Conservation (phyloP, 345 rosid genomes). For the Iberis pinnata region DNA sequence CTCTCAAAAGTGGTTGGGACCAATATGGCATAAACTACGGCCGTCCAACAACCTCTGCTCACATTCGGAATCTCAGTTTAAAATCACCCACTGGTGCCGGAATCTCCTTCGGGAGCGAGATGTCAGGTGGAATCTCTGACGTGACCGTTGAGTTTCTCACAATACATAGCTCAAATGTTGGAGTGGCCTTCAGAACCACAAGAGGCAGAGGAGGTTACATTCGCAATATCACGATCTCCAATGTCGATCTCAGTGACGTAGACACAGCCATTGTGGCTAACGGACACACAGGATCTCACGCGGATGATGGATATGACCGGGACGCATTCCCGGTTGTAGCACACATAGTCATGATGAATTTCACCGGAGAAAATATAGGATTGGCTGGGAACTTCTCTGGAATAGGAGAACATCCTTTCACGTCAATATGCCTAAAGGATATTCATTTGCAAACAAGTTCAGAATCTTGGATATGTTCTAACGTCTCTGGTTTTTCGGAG, state of each 20-base stretch:
- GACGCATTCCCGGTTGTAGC: slow-evolving; percentile 56
- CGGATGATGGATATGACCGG: slow-evolving; percentile 66
- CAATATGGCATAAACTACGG: slow-evolving; percentile 75
- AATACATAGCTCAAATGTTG: slow-evolving; percentile 45
- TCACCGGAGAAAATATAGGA: slow-evolving; percentile 50
- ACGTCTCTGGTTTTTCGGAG: slow-evolving; percentile 67
- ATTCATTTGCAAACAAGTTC: slow-evolving; percentile 43
- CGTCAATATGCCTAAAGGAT: slow-evolving; percentile 54
- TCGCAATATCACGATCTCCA: slow-evolving; percentile 47
- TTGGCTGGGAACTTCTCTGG: slow-evolving; percentile 72
- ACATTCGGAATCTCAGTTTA: slow-evolving; percentile 53
- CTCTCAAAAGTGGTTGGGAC: slow-evolving; percentile 97
- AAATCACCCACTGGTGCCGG: slow-evolving; percentile 68
- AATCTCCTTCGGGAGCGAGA: slow-evolving; percentile 90
- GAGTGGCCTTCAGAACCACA: slow-evolving; percentile 63
- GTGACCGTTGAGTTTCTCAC: slow-evolving; percentile 45
- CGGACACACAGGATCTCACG: slow-evolving; percentile 67
- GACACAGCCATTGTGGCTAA: slow-evolving; percentile 43
- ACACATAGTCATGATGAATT: slow-evolving; percentile 41
- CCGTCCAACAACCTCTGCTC: slow-evolving; percentile 51
- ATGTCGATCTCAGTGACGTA: slow-evolving; percentile 36
- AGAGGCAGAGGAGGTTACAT: slow-evolving; percentile 87
- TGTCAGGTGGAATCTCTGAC: slow-evolving; percentile 88
- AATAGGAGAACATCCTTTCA: slow-evolving; percentile 59
- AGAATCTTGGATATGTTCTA: slow-evolving; percentile 59